Evolutionary conservation across 768 basidiomycete genomes (phyloP), one percentile per base, ranked within the genome.

Genomic region (Collybia mongolica): DNA sequence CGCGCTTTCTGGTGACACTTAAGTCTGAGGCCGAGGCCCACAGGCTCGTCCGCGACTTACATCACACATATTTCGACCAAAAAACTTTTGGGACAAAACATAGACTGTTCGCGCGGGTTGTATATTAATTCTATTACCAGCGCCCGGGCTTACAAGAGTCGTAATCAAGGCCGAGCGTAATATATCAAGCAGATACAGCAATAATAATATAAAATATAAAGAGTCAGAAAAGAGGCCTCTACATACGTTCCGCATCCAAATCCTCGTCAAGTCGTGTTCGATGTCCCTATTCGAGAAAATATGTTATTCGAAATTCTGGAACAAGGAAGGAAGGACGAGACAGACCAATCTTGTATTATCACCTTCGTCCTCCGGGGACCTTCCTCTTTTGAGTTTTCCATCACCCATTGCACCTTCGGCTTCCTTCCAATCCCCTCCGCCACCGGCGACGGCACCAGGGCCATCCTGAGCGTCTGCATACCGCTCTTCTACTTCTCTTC

Each of bases 391-490:
- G n/a, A 47, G 46, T 29, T 70, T 73, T 39, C 66, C 68, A 28
- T 72, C 71, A 15, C 63, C 57, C 18, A 54, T 63, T 36, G 65
- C 57, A 42, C 61, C 72, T 46, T 88, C 79, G 3, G 76, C 66
- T 51, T 87, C 84, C 65, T 88, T 91, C 88, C 90, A 93, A 54
- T 93, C 90, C 49, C 77, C 91, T 48, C 90, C 92, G 22, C 92
- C 93, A 46, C 84, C 77, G 39, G 91, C 91, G 52, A 90, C 86
- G 42, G 86, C 88, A 18, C 84, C 89, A 38, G 87, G 88, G 12
- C 83, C 88, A 37, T 90, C 88, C 55, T 84, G 82, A 1, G 80
- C 83, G 59, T 94, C 92, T 2, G 79, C 79, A 67, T 95, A 96
- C 14, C 93, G 83, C 63, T 91, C 90, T 65, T 94, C 92, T 32